Evolutionary conservation across 2,329 filamentous ascomycete genomes (phyloP), one percentile per base, ranked within the genome.

Genomic region (Emmonsiellopsis sp.): DNA sequence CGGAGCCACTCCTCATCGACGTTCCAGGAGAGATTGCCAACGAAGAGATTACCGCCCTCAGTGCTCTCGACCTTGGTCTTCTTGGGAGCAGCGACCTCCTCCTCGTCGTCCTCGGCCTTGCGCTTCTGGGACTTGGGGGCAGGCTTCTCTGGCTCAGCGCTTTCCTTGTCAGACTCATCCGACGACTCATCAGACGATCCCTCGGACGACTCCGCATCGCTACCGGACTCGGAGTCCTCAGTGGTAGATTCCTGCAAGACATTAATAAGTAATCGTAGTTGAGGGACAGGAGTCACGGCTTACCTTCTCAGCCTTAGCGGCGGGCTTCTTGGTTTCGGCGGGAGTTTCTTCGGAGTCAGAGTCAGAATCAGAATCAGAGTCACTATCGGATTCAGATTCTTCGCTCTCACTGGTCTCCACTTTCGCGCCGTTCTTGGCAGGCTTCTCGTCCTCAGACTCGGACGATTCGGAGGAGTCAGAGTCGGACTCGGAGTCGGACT

Each of bases 21-120:
- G 67, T 85, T 88, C 90, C 90, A 96, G 73, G 87, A 89, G 59
- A 96, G 78, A 77, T 89, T 92, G 62, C 91, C 91, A 60, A 90
- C 83, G 71, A 95, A 96, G 52, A 96, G 83, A 64, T 90, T 95
- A 52, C 68, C 70, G 44, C 68, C 68, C 40, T 60, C 69, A 55
- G 69, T 76, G 50, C 67, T 64, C 51, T 71, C 70, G 36, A 68
- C 68, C 83, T 88, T 90, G 65, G 81, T 73, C 79, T 89, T 88
- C 68, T 79, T 78, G 51, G 72, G 62, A 34, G 63, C 62, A 40
- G 74, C 57, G 34, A 42, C 34, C 10, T 67, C 64, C 47, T 68
- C 62, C 46, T 74, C 73, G 8, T 70, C 66, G 8, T 70, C 66
- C 54, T 77, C 70, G 27, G 74, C 73, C 68, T 77, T 77, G 63